phyloP scores from a whole-genome alignment of 345 rosid genomes.

The Populus tremula region DNA sequence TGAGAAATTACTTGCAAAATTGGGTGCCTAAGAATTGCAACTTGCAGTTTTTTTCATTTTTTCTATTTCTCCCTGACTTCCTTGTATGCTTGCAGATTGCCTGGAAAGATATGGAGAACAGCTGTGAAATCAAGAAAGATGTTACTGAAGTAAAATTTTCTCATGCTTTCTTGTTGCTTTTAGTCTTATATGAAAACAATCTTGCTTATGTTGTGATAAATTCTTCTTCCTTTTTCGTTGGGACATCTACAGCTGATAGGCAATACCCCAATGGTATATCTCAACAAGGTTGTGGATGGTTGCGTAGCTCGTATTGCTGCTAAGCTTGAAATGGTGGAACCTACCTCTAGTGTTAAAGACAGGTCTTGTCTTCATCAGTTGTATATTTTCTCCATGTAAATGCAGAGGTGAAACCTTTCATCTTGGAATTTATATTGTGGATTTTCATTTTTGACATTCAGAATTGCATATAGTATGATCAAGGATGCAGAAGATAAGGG shows the following conservation, averaged over 20 bases:
- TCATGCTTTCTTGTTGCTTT: not conserved
- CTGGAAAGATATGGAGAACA: constrained; percentile 1
- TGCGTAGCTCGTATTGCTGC: constrained; percentile 79
- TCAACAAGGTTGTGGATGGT: constrained; percentile 79
- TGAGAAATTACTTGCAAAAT: too few relatives aligned
- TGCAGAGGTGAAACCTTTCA: too few relatives aligned
- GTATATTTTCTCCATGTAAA: not conserved
- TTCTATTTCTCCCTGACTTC: too few relatives aligned
- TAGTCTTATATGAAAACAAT: not conserved
- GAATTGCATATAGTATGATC: constrained; percentile 90
- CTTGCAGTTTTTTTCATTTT: too few relatives aligned
- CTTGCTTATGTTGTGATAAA: not conserved
- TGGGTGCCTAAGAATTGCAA: too few relatives aligned
- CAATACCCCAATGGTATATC: constrained; percentile 91
- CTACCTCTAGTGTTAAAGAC: constrained; percentile 60
- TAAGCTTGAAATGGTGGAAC: constrained; percentile 83
- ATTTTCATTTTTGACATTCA: constrained; percentile 21
- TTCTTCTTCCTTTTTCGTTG: not conserved
- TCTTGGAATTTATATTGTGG: too few relatives aligned
- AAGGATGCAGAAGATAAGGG: constrained; percentile 84
- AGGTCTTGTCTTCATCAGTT: constrained; percentile 30
- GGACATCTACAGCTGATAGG: constrained; percentile 65
- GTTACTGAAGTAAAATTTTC: not conserved
- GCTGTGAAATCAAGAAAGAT: constrained; percentile 6
- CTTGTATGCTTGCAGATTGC: not conserved